Evolutionary conservation across 1,284 basidiomycete genomes (phyloP).

Genomic region (Ceratobasidium sp.): DNA sequence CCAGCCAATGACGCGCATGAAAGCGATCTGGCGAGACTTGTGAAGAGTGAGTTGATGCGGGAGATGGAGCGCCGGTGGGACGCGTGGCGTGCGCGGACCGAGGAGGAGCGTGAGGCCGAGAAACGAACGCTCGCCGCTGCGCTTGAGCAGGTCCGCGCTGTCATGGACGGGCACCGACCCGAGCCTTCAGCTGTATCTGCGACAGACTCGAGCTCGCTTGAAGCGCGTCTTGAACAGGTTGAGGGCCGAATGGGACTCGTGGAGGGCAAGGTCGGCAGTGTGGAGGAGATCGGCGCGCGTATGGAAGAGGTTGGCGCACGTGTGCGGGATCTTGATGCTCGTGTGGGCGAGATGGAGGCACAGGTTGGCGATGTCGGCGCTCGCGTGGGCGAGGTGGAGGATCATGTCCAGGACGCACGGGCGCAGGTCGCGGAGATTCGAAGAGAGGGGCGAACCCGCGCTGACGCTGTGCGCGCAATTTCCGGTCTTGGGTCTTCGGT

Average conservation of each 20-base stretch:
- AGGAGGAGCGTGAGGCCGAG: constrained; percentile 29
- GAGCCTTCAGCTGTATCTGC: constrained; percentile 43
- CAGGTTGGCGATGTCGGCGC: constrained; percentile 7
- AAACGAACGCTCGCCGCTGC: constrained; percentile 30
- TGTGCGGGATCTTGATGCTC: constrained; percentile 4
- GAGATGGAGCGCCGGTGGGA: constrained; percentile 38
- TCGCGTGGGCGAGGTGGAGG: constrained; percentile 15
- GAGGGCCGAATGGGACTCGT: constrained; percentile 17
- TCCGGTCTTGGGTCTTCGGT: constrained; percentile 19
- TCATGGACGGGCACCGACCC: constrained; percentile 8
- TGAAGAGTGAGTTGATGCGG: constrained; percentile 36
- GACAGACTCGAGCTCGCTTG: constrained; percentile 5
- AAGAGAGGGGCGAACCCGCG: constrained; percentile 23
- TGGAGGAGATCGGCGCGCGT: constrained; percentile 2
- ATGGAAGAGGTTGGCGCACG: neutral
- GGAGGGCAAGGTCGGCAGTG: neutral
- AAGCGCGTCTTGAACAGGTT: neutral
- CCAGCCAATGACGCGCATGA: neutral
- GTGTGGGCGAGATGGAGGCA: constrained; percentile 4
- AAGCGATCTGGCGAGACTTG: constrained; percentile 10
- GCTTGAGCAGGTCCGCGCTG: constrained; percentile 19
- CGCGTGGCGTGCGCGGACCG: constrained; percentile 25
- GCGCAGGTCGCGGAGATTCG: constrained; percentile 17
- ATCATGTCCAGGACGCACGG: constrained; percentile 10
- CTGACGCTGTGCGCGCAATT: constrained; percentile 31